These are phyloP conservation scores for Potentilla sterilis DNA, from an alignment of 306 rosid genomes.

Conservation along the genomic window DNA sequence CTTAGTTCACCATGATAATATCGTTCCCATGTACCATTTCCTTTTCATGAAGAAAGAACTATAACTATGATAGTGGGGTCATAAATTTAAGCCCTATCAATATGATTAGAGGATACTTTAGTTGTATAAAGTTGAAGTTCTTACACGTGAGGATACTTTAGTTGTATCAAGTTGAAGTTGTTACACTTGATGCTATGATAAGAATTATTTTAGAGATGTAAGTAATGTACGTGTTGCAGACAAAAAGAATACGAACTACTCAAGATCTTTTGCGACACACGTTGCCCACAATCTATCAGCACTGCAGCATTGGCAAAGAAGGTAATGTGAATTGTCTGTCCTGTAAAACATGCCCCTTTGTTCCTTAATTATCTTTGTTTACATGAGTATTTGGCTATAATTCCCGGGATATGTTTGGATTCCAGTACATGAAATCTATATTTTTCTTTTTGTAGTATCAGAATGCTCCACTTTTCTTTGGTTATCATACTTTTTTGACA, in stretches of 20 bases:
- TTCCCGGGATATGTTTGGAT: neutral
- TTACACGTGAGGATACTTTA: neutral
- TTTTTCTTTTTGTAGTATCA: neutral
- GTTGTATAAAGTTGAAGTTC: neutral
- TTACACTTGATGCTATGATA: neutral
- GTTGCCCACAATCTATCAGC: constrained; percentile 65
- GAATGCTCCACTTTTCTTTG: neutral
- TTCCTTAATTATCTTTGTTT: constrained; percentile 9
- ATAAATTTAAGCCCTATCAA: neutral
- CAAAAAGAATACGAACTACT: constrained; percentile 60
- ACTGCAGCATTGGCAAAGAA: constrained; percentile 64
- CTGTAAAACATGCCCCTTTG: constrained; percentile 7
- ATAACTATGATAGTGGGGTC: neutral
- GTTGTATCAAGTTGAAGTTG: neutral
- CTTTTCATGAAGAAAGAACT: neutral
- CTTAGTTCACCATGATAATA: neutral
- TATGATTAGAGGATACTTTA: neutral
- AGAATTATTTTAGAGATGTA: neutral
- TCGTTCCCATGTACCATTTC: neutral
- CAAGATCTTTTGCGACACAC: constrained; percentile 53
- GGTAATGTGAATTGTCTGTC: constrained; percentile 38
- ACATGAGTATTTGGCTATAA: neutral
- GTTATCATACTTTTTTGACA: neutral
- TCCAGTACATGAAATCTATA: neutral
- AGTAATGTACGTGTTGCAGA: constrained; percentile 43